A percentile compares a stretch with the other conserved stretches of the same genome.
Evolutionary conservation across 176 grass and related monocot species (phyloP).

Genomic region (Avena atlantica): DNA sequence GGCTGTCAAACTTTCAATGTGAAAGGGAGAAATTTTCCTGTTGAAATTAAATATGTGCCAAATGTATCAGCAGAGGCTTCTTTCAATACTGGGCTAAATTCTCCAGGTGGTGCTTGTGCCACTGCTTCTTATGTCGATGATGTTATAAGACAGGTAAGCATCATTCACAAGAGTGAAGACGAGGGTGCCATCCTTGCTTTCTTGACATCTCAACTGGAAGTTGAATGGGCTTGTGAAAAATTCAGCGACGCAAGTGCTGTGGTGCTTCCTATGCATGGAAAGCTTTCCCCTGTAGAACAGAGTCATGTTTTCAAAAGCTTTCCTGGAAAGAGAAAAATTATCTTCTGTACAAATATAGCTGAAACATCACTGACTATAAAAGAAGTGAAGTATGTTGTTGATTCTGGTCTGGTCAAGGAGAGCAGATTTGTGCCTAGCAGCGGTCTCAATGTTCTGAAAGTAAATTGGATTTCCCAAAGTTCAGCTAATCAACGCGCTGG

Average conservation of each 20-base stretch:
- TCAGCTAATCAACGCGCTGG: conserved; percentile 91
- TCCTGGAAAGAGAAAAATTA: conserved; percentile 82
- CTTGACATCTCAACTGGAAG: conserved; percentile 92
- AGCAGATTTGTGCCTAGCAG: conserved; percentile 70
- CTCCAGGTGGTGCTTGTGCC: conserved; percentile 39
- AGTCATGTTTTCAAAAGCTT: conserved; percentile 80
- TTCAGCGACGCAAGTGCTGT: conserved; percentile 66
- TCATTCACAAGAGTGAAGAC: conserved; percentile 80
- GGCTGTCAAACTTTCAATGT: conserved; percentile 71
- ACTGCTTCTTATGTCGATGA: conserved; percentile 77
- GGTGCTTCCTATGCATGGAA: conserved; percentile 88
- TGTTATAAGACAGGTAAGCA: conserved; percentile 71
- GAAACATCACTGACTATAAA: conserved; percentile 92
- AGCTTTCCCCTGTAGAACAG: conserved; percentile 79
- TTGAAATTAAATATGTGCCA: conserved; percentile 85
- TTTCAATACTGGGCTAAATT: conserved; percentile 37
- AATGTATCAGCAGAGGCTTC: conserved; percentile 48
- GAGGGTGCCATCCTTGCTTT: conserved; percentile 91
- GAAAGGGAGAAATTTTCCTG: conserved; percentile 80
- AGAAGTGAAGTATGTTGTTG: conserved; percentile 86
- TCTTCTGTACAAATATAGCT: conserved; percentile 90
- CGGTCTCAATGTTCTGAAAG: conserved; percentile 83
- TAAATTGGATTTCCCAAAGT: conserved; percentile 80
- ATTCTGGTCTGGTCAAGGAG: conserved; percentile 92
- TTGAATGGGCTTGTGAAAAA: conserved; percentile 87